These are phyloP conservation scores for Amniculicola lignicola DNA, from an alignment of 495 filamentous ascomycete species.

Conservation along the genomic window DNA sequence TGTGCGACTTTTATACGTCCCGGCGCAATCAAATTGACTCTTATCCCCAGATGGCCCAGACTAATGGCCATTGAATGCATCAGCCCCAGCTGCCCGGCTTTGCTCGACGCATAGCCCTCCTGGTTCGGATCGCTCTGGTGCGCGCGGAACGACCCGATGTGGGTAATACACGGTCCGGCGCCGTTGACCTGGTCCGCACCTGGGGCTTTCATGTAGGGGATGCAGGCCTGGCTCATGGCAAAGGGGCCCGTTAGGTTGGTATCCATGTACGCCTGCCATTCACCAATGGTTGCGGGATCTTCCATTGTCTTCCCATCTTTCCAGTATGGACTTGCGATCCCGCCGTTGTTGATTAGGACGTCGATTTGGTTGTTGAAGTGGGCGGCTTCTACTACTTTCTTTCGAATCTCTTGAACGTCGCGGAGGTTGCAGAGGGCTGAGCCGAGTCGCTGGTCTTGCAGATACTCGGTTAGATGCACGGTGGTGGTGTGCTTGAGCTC, in stretches of 20 bases:
- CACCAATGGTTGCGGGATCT: constrained; percentile 30
- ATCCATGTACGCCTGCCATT: constrained; percentile 42
- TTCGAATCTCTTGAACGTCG: constrained; percentile 32
- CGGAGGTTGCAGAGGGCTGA: constrained; percentile 38
- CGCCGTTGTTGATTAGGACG: constrained; percentile 34
- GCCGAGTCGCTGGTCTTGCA: constrained; percentile 10
- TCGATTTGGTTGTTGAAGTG: constrained; percentile 36
- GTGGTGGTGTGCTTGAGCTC: constrained; percentile 36
- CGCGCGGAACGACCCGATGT: constrained; percentile 39
- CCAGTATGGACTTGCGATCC: constrained; percentile 34
- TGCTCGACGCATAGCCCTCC: constrained; percentile 51
- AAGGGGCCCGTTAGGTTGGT: constrained; percentile 42
- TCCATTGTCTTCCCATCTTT: constrained; percentile 36
- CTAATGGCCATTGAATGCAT: constrained; percentile 49
- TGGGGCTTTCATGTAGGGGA: constrained; percentile 35
- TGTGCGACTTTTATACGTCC: constrained; percentile 39
- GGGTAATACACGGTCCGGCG: constrained; percentile 35
- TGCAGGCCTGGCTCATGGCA: constrained; percentile 40
- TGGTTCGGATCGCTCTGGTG: constrained; percentile 35
- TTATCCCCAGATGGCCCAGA: constrained; percentile 32
- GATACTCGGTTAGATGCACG: constrained; percentile 26
- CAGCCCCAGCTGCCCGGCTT: constrained; percentile 48
- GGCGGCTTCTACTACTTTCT: constrained; percentile 27
- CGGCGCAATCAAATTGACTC: constrained; percentile 39
- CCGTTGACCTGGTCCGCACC: constrained; percentile 1